These are phyloP conservation scores for Alternaria consortialis DNA, from an alignment of 2,329 filamentous ascomycete species.

Conservation along the genomic window DNA sequence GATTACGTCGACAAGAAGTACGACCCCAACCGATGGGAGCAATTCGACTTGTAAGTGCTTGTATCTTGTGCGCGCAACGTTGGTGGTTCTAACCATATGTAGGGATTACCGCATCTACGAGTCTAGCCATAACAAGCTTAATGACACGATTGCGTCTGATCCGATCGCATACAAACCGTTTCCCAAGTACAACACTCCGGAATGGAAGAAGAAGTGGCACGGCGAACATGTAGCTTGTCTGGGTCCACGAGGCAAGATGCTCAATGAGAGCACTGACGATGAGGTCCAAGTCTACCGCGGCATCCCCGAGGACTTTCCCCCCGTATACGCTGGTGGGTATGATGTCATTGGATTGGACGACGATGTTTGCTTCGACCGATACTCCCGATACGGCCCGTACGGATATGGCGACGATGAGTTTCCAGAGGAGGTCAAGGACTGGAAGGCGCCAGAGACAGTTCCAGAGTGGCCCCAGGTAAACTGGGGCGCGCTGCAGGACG, in stretches of 20 bases:
- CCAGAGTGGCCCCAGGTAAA: constrained; percentile 71
- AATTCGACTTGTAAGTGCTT: constrained; percentile 49
- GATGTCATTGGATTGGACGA: constrained; percentile 50
- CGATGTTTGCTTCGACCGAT: constrained; percentile 72
- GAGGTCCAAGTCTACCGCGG: constrained; percentile 69
- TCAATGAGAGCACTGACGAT: constrained; percentile 68
- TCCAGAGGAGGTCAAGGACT: constrained; percentile 56
- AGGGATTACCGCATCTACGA: constrained; percentile 54
- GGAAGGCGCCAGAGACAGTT: constrained; percentile 47
- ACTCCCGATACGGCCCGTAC: constrained; percentile 63
- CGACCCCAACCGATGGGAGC: constrained; percentile 60
- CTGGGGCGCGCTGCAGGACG: constrained; percentile 75
- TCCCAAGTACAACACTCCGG: constrained; percentile 70
- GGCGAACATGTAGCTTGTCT: constrained; percentile 71
- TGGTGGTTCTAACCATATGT: constrained; percentile 10
- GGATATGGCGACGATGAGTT: constrained; percentile 64
- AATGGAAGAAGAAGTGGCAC: constrained; percentile 66
- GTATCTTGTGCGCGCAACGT: neutral
- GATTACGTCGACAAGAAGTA: constrained; percentile 55
- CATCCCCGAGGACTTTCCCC: constrained; percentile 57
- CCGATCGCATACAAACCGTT: constrained; percentile 74
- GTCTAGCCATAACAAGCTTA: constrained; percentile 45
- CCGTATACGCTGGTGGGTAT: constrained; percentile 50
- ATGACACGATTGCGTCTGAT: constrained; percentile 32
- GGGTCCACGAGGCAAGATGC: constrained; percentile 63